Conservation (phyloP, 1,284 basidiomycete species). For the Apiotrichum veenhuisii region DNA sequence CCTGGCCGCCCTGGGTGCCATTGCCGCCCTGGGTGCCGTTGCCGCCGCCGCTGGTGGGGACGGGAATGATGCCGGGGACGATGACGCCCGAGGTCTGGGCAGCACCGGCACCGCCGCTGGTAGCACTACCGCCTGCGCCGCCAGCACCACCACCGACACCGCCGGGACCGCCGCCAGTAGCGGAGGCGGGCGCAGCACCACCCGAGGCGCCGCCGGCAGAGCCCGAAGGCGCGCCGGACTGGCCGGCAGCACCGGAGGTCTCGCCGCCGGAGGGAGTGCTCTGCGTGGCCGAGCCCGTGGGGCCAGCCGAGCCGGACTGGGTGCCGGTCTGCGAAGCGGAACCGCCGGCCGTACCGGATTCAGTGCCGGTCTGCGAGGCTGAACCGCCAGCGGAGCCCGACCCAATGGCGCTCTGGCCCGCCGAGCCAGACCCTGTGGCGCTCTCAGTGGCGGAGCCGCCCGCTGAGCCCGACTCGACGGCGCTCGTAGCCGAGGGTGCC, state of each 20-base stretch:
- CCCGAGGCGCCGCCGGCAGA: neutral
- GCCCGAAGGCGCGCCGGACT: neutral
- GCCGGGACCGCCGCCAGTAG: neutral
- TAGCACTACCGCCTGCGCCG: neutral
- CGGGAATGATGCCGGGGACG: neutral
- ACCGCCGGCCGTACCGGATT: neutral
- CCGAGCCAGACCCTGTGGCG: neutral
- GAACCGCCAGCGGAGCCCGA: neutral
- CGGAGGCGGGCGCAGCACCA: neutral
- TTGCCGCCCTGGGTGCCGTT: too few relatives aligned
- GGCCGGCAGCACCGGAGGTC: neutral
- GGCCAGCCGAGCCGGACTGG: neutral
- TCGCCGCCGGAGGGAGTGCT: neutral
- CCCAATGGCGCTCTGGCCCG: too few relatives aligned
- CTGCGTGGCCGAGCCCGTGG: neutral
- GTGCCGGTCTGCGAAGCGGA: neutral
- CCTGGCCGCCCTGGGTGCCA: too few relatives aligned
- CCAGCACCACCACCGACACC: neutral
- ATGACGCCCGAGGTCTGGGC: neutral
- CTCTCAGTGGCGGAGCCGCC: neutral
- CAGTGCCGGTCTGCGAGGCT: neutral
- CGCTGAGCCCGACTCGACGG: neutral
- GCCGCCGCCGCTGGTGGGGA: neutral
- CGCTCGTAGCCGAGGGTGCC: neutral
- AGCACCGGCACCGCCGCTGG: neutral